Conservation (phyloP, 345 rosid genomes). For the Geranium brycei region DNA sequence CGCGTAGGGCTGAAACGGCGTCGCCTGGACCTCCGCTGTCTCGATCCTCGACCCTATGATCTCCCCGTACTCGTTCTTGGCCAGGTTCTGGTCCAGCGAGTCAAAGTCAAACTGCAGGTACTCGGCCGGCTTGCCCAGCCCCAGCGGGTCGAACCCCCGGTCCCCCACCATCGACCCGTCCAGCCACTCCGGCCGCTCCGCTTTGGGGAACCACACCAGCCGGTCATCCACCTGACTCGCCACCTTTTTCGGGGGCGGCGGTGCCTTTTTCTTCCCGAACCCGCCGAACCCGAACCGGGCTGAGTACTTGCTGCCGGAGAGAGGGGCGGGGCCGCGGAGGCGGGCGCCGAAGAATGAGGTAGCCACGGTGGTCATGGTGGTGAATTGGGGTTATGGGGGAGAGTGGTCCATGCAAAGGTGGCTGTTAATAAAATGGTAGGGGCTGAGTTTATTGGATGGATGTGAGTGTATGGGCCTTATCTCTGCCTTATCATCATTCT, state of each 20-base stretch:
- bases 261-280: conserved; percentile 12
- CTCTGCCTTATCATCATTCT: conserved; percentile 31
- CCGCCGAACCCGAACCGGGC: conserved; percentile 44
- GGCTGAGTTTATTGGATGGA: conserved; percentile 3
- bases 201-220: conserved; percentile 69
- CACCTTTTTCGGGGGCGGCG: conserved; percentile 26
- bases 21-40: conserved; percentile 39
- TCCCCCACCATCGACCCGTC: conserved; percentile 79
- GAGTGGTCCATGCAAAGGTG: background rate
- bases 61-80: conserved; percentile 68
- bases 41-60: conserved; percentile 44
- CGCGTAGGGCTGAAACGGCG: conserved; percentile 77
- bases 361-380: conserved; percentile 32
- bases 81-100: conserved; percentile 77
- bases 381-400: background rate
- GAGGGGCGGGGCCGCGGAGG: conserved; percentile 16
- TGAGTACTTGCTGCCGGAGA: conserved; percentile 28
- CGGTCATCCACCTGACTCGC: conserved; percentile 19
- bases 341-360: conserved; percentile 48
- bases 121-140: conserved; percentile 73
- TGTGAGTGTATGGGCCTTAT: conserved; percentile 26
- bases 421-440: background rate
- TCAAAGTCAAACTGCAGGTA: conserved; percentile 75
- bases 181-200: conserved; percentile 56
- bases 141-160: conserved; percentile 83